Conservation (phyloP, 805 yeast species). For the Brettanomyces sp. region DNA sequence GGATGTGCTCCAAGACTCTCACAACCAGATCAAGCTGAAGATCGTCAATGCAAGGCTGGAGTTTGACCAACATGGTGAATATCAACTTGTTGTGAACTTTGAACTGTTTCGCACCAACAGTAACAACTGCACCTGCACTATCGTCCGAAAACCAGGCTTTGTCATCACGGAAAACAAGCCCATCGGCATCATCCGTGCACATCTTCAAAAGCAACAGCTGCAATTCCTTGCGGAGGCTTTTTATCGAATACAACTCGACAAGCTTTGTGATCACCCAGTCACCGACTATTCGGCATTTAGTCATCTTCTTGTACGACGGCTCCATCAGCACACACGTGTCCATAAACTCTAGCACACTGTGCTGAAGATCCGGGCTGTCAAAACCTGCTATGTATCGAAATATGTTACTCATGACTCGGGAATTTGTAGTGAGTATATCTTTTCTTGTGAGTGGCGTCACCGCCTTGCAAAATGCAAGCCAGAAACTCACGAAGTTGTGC, state of each 20-base stretch:
- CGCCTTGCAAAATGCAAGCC: constrained; percentile 41
- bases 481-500: constrained; percentile 48
- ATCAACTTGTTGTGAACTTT: constrained; percentile 60
- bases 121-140: constrained; percentile 32
- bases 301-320: constrained; percentile 47
- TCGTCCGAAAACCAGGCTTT: constrained; percentile 38
- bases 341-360: constrained; percentile 36
- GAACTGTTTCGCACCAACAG: constrained; percentile 42
- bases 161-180: constrained; percentile 37
- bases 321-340: constrained; percentile 49
- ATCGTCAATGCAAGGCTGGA: constrained; percentile 78
- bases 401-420: constrained; percentile 55
- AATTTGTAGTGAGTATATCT: constrained; percentile 48
- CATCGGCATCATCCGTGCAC: constrained; percentile 39
- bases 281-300: constrained; percentile 69
- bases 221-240: constrained; percentile 28
- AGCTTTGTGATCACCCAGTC: constrained; percentile 62
- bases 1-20: constrained; percentile 39
- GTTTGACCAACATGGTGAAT: constrained; percentile 47
- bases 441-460: constrained; percentile 51
- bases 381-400: constrained; percentile 50
- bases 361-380: constrained; percentile 40
- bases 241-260: constrained; percentile 35
- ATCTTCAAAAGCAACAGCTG: constrained; percentile 40
- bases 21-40: constrained; percentile 48